phyloP scores from a whole-genome alignment of 1,284 basidiomycete species.

The Ustilago shanxiensis region DNA sequence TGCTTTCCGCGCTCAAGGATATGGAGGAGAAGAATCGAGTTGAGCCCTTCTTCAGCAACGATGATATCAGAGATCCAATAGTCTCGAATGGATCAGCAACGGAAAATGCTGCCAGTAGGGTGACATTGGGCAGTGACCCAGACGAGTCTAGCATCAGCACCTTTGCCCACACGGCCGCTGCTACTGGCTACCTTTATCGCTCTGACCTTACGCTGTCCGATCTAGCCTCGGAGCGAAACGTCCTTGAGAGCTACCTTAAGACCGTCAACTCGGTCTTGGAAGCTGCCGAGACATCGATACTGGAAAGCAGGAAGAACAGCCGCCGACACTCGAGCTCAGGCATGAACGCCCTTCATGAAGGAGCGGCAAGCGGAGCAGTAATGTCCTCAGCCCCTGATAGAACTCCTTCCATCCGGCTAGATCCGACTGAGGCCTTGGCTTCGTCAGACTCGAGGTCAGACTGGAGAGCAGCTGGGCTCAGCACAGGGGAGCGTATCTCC shows the following conservation, averaged over 20 bases:
- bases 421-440: neutral
- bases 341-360: neutral
- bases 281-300: neutral
- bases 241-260: slow-evolving; percentile 29
- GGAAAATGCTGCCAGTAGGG: neutral
- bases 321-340: slow-evolving; percentile 13
- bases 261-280: slow-evolving; percentile 35
- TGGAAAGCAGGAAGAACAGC: slow-evolving; percentile 6
- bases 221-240: slow-evolving; percentile 75
- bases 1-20: slow-evolving; percentile 79
- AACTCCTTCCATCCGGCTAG: slow-evolving; percentile 9
- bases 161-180: neutral
- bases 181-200: slow-evolving; percentile 80
- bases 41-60: slow-evolving; percentile 12
- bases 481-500: slow-evolving; percentile 14
- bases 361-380: neutral
- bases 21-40: slow-evolving; percentile 68
- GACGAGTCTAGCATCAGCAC: slow-evolving; percentile 16
- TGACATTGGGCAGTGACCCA: slow-evolving; percentile 6
- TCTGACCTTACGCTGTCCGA: slow-evolving; percentile 76
- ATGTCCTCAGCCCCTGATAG: neutral
- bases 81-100: neutral
- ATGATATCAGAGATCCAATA: neutral
- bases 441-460: neutral
- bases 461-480: slow-evolving; percentile 7